Conservation (phyloP, 2,329 filamentous ascomycete species). For the Mariannaea sp. region DNA sequence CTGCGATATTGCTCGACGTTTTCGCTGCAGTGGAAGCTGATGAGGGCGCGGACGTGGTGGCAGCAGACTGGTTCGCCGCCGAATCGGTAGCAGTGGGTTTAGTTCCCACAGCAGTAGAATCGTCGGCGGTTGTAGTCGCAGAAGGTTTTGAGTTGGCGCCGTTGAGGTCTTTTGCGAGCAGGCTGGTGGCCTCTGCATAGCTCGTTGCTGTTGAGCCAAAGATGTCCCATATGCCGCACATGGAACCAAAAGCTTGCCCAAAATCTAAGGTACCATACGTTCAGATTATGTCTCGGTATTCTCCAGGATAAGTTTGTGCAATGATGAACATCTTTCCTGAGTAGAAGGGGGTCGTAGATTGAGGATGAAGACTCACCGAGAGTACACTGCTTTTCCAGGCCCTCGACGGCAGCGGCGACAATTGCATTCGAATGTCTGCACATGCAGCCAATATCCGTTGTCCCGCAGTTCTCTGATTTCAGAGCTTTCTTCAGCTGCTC, state of each 20-base stretch:
- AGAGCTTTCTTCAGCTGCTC: not conserved
- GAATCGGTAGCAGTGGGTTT: not conserved
- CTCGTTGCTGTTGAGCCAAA: not conserved
- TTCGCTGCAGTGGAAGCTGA: not conserved
- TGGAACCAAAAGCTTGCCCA: not conserved
- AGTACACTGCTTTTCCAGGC: not conserved
- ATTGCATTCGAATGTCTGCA: slow-evolving; percentile 1
- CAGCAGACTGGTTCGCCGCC: not conserved
- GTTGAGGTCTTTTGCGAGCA: not conserved
- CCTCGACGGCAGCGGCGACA: not conserved
- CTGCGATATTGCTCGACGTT: not conserved
- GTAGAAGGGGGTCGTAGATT: not conserved
- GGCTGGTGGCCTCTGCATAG: not conserved
- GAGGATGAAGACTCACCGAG: not conserved
- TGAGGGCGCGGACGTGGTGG: not conserved
- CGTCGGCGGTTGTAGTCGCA: not conserved
- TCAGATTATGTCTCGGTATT: too few relatives aligned
- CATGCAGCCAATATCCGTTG: not conserved
- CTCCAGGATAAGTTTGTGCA: not conserved
- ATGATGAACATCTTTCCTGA: not conserved
- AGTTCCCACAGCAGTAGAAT: not conserved
- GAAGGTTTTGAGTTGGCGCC: not conserved
- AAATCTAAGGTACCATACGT: not conserved
- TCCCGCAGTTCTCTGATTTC: slow-evolving; percentile 4
- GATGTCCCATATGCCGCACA: not conserved